Conservation (phyloP, 2,329 filamentous ascomycete genomes). For the Neurospora crassa region DNA sequence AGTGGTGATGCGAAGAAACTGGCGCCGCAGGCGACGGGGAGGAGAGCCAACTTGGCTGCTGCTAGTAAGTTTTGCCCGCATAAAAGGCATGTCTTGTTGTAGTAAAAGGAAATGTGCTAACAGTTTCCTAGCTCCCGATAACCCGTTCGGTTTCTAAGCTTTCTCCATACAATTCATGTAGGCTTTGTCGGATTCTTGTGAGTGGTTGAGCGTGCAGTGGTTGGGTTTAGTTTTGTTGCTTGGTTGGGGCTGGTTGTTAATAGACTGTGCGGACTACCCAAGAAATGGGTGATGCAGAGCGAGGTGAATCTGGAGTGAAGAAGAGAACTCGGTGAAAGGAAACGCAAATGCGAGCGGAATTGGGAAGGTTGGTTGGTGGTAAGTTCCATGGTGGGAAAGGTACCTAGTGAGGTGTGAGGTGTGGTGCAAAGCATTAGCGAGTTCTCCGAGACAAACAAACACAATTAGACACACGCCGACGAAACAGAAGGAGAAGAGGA, state of each 20-base stretch:
- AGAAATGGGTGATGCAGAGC: background rate
- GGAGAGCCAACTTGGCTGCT: conserved; percentile 82
- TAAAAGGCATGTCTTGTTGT: background rate
- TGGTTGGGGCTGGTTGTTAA: background rate
- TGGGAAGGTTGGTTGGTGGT: background rate
- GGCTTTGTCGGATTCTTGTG: background rate
- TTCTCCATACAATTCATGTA: background rate
- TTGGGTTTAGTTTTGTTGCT: background rate
- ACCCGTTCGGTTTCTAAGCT: conserved; percentile 23
- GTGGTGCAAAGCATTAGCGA: background rate
- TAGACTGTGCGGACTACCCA: background rate
- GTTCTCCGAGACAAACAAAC: background rate
- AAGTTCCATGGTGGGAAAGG: background rate
- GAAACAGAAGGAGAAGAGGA: background rate
- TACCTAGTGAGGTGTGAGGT: background rate
- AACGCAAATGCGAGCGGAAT: background rate
- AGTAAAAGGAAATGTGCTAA: conserved; percentile 5
- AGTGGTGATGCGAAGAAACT: conserved; percentile 64
- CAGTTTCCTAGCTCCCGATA: conserved; percentile 18
- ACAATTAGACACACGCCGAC: background rate
- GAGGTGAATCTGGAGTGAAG: background rate
- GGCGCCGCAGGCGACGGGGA: conserved; percentile 75
- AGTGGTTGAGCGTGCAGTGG: background rate
- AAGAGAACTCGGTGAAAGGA: background rate
- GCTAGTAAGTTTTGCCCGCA: conserved; percentile 66